Base-by-base conservation (phyloP, 2,329 filamentous ascomycete species). In the Niveomyces coronatus region DNA sequence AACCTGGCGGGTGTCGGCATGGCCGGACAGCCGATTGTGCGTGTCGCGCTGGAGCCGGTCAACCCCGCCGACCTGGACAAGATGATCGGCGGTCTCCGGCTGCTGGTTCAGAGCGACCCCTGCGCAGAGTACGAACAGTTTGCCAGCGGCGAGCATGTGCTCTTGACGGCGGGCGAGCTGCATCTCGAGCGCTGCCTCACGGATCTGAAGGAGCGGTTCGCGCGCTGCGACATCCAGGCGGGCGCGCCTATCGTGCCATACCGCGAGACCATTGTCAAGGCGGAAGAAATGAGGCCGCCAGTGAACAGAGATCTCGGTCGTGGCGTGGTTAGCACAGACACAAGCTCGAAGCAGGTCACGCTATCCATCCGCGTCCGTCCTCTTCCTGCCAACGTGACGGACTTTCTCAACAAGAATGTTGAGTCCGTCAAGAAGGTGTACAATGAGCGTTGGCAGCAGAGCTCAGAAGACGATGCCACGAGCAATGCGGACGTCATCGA, bases 101-200 rank as follows among this genome's bases (percentile, higher is more conserved):
- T 98, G 14, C 75, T 98, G 1, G 88, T 94, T 22, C 87, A 95
- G 54, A 93, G 87, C 50, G 91, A 98, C 52, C 89, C 91, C 0
- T 96, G 91, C 52, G 91, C 89, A 11, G 81, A 94, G 56, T 98
- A 98, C 50, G 88, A 96, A 56, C 85, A 94, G 35, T 81, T 96
- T 37, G 74, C 81, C 40, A 95, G 82, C 48, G 91, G 91, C 40
- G 91, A 98, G 61, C 91, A 98, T 58, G 91, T 98, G 29, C 76
- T 98, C 16, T 62, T 94, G 26, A 96, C 91, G 1, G 91, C 91
- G 5, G 91, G 91, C 38, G 91, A 98, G 59, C 57, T 98, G 47
- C 91, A 98, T 62, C 69, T 98, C 3, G 91, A 98, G 60, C 72
- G 91, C 40, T 98, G 91, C 55, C 60, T 98, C 42, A 94, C 91